Conservation (phyloP, 2,329 filamentous ascomycete genomes). For the Alternaria sp. region DNA sequence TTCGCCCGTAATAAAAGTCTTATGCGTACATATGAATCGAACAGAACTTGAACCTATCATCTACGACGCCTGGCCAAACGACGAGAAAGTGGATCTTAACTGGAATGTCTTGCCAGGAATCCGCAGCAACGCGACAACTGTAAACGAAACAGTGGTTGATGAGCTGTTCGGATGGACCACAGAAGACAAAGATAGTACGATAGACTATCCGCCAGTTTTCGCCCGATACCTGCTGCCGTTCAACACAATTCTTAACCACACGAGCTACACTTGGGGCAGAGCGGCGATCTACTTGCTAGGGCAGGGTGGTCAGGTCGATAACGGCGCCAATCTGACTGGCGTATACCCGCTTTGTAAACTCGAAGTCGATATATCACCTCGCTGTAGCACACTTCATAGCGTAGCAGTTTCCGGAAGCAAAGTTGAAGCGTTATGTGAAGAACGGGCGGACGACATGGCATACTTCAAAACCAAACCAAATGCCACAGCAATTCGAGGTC, state of each 20-base stretch:
- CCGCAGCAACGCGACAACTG: conserved; percentile 33
- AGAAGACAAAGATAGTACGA: conserved; percentile 57
- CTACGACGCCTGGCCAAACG: conserved; percentile 66
- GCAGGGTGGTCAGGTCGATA: conserved; percentile 22
- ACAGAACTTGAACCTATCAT: conserved; percentile 70
- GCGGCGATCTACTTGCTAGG: conserved; percentile 72
- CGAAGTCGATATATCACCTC: conserved; percentile 67
- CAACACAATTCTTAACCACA: no score
- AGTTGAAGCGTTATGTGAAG: no score
- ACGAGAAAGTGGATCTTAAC: conserved; percentile 35
- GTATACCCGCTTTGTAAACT: conserved; percentile 73
- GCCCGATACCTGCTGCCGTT: no score
- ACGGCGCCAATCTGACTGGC: conserved; percentile 19
- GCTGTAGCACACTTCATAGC: conserved; percentile 68
- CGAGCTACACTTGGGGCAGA: no score
- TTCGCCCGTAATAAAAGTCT: conserved; percentile 73
- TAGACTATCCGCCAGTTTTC: conserved; percentile 52
- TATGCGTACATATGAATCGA: conserved; percentile 71
- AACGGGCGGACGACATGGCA: no score
- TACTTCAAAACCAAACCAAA: no score
- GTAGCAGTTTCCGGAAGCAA: conserved; percentile 42
- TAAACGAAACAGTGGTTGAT: conserved; percentile 64
- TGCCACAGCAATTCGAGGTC: no score
- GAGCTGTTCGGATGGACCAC: conserved; percentile 72
- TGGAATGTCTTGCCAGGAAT: conserved; percentile 20